Percentiles rank a stretch among this genome's conserved stretches.
Evolutionary conservation across 345 rosid genomes (phyloP).

Genomic region (Populus simonii): DNA sequence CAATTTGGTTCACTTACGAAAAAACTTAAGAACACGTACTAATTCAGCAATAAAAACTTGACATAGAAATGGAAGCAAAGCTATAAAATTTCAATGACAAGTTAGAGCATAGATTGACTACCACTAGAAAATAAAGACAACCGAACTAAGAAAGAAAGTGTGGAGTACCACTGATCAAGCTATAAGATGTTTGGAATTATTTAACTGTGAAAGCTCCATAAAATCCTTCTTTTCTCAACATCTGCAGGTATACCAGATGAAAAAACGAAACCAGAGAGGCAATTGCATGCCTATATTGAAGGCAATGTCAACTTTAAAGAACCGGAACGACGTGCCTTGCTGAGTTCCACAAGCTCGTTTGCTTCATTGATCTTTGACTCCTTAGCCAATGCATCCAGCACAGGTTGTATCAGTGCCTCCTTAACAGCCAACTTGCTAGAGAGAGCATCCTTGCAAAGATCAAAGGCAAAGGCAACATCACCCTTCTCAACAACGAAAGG

Average conservation of each 20-base stretch:
- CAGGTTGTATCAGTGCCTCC: constrained; percentile 42
- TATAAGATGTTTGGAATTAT: background rate
- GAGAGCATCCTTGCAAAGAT: constrained; percentile 43
- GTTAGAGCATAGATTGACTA: background rate
- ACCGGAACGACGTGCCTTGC: constrained; percentile 36
- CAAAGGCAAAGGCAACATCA: constrained; percentile 48
- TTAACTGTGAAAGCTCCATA: background rate
- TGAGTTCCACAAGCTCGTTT: constrained; percentile 49
- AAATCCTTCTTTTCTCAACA: background rate
- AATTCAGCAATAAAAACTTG: background rate
- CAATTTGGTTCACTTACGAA: too few relatives aligned
- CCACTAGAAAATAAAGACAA: background rate
- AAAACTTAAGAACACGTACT: too few relatives aligned
- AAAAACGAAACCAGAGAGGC: background rate
- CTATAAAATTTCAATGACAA: background rate
- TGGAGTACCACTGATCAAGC: background rate
- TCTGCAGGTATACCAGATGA: background rate
- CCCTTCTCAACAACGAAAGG: constrained; percentile 50
- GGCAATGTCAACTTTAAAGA: constrained; percentile 42
- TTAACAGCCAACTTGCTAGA: constrained; percentile 24
- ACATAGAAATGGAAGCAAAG: background rate
- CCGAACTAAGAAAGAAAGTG: background rate
- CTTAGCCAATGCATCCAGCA: constrained; percentile 48
- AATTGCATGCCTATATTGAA: background rate
- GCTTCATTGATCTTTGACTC: constrained; percentile 54